A percentile compares a stretch with the other conserved stretches of the same genome.
Conservation (phyloP, 2,329 filamentous ascomycete genomes). For the Ceratocystiopsis brevicomis region DNA sequence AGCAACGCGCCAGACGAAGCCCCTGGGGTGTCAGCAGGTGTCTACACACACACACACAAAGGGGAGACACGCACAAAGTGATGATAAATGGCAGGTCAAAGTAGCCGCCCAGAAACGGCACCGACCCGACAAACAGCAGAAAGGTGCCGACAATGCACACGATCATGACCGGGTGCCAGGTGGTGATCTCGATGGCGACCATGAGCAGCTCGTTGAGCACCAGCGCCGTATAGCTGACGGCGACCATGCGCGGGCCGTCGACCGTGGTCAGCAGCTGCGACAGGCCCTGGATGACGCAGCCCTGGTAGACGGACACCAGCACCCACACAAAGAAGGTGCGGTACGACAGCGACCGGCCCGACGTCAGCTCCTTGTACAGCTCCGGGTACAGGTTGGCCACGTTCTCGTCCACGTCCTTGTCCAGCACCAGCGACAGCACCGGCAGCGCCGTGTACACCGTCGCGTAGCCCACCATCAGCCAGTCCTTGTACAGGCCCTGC, state of each 20-base stretch:
- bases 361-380: slow-evolving; percentile 91
- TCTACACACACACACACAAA: background rate
- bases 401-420: slow-evolving; percentile 86
- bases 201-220: slow-evolving; percentile 91
- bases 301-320: slow-evolving; percentile 84
- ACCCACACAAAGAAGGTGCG: slow-evolving; percentile 96
- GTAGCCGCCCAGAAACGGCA: slow-evolving; percentile 78
- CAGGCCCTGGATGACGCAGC: slow-evolving; percentile 85
- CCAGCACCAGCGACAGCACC: slow-evolving; percentile 82
- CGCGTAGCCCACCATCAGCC: slow-evolving; percentile 90
- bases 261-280: slow-evolving; percentile 72
- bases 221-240: slow-evolving; percentile 78
- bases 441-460: slow-evolving; percentile 89
- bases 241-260: slow-evolving; percentile 58
- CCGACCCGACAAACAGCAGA: slow-evolving; percentile 56
- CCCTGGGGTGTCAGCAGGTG: slow-evolving; percentile 30
- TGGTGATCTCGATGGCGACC: slow-evolving; percentile 92
- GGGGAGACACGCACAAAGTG: slow-evolving; percentile 33
- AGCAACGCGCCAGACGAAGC: slow-evolving; percentile 72
- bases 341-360: slow-evolving; percentile 71
- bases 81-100: slow-evolving; percentile 70
- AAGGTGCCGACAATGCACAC: slow-evolving; percentile 67
- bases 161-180: slow-evolving; percentile 92
- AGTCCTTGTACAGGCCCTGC: slow-evolving; percentile 86
- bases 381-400: slow-evolving; percentile 92